Evolutionary conservation across 225 moss, liverwort and hornwort species (phyloP), one percentile per base, ranked within the genome.

Genomic region (Bryum argenteum): DNA sequence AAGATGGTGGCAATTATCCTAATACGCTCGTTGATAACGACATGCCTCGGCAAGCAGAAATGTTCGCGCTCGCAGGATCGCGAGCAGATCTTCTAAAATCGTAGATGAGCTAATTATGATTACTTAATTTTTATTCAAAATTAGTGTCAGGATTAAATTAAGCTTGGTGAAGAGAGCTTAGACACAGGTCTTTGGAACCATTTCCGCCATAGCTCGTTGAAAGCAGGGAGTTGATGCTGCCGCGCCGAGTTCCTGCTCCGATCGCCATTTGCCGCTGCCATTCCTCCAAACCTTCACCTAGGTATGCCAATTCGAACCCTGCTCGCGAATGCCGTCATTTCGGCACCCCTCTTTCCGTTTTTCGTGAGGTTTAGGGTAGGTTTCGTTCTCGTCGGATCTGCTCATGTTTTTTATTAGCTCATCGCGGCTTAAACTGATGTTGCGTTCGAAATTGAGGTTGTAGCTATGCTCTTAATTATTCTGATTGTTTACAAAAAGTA

Each of bases 351-450:
- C 14, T 83, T 43, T 55, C 60, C 60, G 70, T 61, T 74, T 70
- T 65, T 22, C 11, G 69, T 53, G 41, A 80, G 83, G 80, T 79
- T 76, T 83, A 80, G 73, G 66, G 70, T 73, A 80, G 83, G 79
- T 80, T 79, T 80, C 66, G 69, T 72, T 73, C 61, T 41, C 24
- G 41, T 53, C 54, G 38, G 79, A 79, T 65, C 76, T 55, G 56
- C 23, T 43, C 48, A 6, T 60, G 51, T 19, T 12, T 55, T 70
- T 42, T 60, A n/a, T 47, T 20, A 77, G 70, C 70, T 65, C 42
- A 10, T 20, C 54, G 18, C 47, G 8, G 11, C 42, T 21, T 20
- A 9, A 40, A 81, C 26, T 54, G 70, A 13, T n/a, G 51, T 56
- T 60, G 52, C 21, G 58, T 21, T 60, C 20, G 56, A 70, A 78